These are phyloP conservation scores for Phytophthora macrochlamydospora DNA, from an alignment of 352 stramenopile species.

Conservation along the genomic window DNA sequence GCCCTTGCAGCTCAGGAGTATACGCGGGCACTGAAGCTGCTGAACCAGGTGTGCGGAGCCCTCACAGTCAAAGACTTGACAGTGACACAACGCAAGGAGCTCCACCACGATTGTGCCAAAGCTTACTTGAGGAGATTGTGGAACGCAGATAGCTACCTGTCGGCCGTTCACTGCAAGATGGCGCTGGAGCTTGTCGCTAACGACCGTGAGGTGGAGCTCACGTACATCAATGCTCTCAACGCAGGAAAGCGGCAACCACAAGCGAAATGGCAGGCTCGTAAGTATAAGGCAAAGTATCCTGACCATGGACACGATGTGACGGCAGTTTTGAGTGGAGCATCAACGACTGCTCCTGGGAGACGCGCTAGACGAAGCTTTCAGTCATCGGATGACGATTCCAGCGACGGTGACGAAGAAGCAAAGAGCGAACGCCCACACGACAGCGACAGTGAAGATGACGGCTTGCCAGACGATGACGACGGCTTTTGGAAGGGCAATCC, in stretches of 20 bases:
- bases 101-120: slow-evolving; percentile 66
- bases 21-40: slow-evolving; percentile 40
- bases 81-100: slow-evolving; percentile 49
- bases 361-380: slow-evolving; percentile 8
- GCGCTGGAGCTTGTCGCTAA: slow-evolving; percentile 58
- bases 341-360: neutral
- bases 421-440: slow-evolving; percentile 7
- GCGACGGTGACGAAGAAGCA: slow-evolving; percentile 29
- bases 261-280: slow-evolving; percentile 39
- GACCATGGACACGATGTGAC: slow-evolving; percentile 49
- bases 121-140: slow-evolving; percentile 69
- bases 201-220: slow-evolving; percentile 54
- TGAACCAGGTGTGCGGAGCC: slow-evolving; percentile 45
- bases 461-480: slow-evolving; percentile 37
- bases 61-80: slow-evolving; percentile 27
- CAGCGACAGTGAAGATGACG: slow-evolving; percentile 17
- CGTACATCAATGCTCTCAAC: slow-evolving; percentile 65
- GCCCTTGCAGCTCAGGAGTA: slow-evolving; percentile 30
- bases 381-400: slow-evolving; percentile 36
- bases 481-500: slow-evolving; percentile 60
- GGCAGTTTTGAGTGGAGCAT: slow-evolving; percentile 26
- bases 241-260: slow-evolving; percentile 47
- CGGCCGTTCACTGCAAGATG: slow-evolving; percentile 66
- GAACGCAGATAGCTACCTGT: slow-evolving; percentile 71
- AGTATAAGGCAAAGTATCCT: slow-evolving; percentile 58